Percentiles rank a stretch among this genome's conserved stretches.
Evolutionary conservation across 345 rosid species (phyloP).

Genomic region (Salix udensis): DNA sequence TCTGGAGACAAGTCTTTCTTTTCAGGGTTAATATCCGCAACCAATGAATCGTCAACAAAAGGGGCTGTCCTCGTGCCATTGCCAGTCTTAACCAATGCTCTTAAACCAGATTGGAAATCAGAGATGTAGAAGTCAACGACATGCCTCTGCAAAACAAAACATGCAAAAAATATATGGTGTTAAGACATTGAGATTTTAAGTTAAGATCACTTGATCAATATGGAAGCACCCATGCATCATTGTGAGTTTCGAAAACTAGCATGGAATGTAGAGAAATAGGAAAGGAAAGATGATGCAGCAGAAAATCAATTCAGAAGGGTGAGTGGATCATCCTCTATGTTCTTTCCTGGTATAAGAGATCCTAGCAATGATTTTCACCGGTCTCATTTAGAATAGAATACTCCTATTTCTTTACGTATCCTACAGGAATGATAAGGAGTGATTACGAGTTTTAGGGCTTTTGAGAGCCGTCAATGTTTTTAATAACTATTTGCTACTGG

Average conservation of each 20-base stretch:
- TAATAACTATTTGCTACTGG: not conserved
- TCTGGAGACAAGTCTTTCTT: conserved; percentile 62
- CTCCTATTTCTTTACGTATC: not conserved
- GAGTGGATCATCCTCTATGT: not conserved
- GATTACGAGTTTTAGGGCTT: not conserved
- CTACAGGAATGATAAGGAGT: not conserved
- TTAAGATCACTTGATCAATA: not conserved
- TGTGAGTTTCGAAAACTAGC: not conserved
- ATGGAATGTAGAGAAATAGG: not conserved
- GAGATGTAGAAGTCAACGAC: conserved; percentile 95
- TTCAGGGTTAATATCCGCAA: conserved; percentile 56
- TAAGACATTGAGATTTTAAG: not conserved
- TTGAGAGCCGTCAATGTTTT: not conserved
- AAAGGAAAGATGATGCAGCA: not conserved
- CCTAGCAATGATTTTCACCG: not conserved
- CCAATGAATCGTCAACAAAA: conserved; percentile 68
- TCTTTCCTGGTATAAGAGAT: not conserved
- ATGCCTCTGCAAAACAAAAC: conserved; percentile 51
- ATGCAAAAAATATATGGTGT: not conserved
- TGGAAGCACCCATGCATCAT: not conserved
- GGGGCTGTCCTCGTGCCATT: conserved; percentile 71
- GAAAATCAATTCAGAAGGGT: not conserved
- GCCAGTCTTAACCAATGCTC: conserved; percentile 91
- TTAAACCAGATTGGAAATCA: conserved; percentile 86
- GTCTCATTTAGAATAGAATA: not conserved